Evolutionary conservation across 2,329 filamentous ascomycete species (phyloP), one percentile per base, ranked within the genome.

Genomic region (Aspergillus viridinutans): DNA sequence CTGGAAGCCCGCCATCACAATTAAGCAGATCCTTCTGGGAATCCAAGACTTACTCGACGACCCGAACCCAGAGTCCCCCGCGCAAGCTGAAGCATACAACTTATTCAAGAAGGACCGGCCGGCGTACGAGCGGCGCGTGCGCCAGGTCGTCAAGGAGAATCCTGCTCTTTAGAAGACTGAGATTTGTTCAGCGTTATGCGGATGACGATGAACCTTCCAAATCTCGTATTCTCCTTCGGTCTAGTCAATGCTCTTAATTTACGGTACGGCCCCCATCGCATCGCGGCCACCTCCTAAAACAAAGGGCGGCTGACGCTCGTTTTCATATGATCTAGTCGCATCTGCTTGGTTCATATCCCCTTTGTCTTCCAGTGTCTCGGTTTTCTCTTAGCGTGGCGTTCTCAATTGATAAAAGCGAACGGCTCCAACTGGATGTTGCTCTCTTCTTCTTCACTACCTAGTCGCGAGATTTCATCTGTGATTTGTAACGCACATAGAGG

Each of bases 1-100:
- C 6, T 99, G 95, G 94, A 95, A 96, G 75, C 95, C 94, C 1
- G 93, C 94, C 6, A 99, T 99, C 69, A 99, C 94, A 0, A 91
- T 99, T 74, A 97, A 97, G 78, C 92, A 97, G 77, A 97, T 99
- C 62, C 84, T 97, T 5, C 83, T 97, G 1, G 94, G 94, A 50
- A 96, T 99, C 57, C 94, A 99, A 75, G 93, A 96, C 67, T 84
- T 99, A 1, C 86, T 99, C 43, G 89, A 99, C 73, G 93, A 97
- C 68, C 94, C 95, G 17, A 99, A 99, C 72, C 94, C 93, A 3
- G 94, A 99, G 52, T 96, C 92, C 1, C 94, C 94, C 0, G 94
- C 94, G 0, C 94, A 99, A 75, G 93, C 94, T 2, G 94, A 99
- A 66, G 95, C 94, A 0, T 99, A 97, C 78, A 96, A 96, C 68